These are phyloP conservation scores for Trichocomaceae sp. DNA, from an alignment of 2,329 filamentous ascomycete genomes.

Conservation along the genomic window DNA sequence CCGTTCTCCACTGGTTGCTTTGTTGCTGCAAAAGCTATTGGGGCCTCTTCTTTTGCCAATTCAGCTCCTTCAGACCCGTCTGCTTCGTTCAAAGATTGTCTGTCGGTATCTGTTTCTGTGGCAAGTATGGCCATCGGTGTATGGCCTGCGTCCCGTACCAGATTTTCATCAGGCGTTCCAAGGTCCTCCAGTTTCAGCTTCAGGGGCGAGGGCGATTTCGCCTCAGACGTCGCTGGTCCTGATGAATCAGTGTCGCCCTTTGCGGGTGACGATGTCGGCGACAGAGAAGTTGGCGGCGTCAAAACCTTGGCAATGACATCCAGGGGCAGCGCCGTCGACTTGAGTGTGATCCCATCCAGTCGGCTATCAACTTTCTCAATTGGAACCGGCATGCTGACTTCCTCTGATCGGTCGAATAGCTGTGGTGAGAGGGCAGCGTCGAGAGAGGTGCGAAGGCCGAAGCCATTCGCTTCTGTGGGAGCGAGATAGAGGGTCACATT, in stretches of 20 bases:
- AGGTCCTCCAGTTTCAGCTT: constrained; percentile 33
- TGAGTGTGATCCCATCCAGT: constrained; percentile 43
- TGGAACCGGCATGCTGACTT: constrained; percentile 35
- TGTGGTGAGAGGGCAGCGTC: constrained; percentile 36
- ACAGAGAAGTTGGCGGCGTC: constrained; percentile 38
- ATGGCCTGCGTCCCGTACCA: constrained; percentile 38
- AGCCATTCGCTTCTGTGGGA: constrained; percentile 27
- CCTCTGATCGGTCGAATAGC: constrained; percentile 25
- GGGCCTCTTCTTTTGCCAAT: constrained; percentile 23
- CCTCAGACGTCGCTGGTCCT: constrained; percentile 1
- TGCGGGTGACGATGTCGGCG: constrained; percentile 24
- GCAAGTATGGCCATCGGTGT: constrained; percentile 41
- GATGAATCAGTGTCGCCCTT: constrained; percentile 17
- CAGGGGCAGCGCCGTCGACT: constrained; percentile 39
- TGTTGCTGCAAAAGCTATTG: constrained; percentile 28
- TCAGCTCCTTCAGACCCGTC: neutral
- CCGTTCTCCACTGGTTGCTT: constrained; percentile 30
- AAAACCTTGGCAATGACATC: constrained; percentile 39
- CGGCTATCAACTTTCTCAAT: constrained; percentile 42
- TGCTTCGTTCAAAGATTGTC: constrained; percentile 20
- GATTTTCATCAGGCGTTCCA: constrained; percentile 33
- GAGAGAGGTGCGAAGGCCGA: constrained; percentile 27
- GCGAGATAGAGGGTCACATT: constrained; percentile 21
- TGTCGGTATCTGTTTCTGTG: constrained; percentile 25
- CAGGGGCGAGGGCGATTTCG: constrained; percentile 27